phyloP scores from a whole-genome alignment of 2,329 filamentous ascomycete species.

The Amphichorda felina region DNA sequence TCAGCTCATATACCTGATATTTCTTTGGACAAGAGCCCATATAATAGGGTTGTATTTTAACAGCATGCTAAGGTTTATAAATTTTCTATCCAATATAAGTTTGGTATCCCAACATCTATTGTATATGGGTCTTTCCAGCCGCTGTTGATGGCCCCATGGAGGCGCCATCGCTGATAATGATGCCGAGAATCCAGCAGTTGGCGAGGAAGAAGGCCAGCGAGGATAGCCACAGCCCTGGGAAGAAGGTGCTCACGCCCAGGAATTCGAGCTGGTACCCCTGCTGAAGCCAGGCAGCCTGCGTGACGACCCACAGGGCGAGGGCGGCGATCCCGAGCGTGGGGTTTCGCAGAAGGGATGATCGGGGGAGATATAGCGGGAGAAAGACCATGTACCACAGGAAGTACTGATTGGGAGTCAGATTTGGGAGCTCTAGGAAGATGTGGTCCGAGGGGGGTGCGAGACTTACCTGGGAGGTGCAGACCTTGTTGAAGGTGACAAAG shows the following conservation, averaged over 20 bases:
- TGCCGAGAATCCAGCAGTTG: slow-evolving; percentile 78
- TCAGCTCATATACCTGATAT: no score
- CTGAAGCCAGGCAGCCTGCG: slow-evolving; percentile 66
- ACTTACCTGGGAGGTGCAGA: slow-evolving; percentile 87
- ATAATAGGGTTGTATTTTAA: no score
- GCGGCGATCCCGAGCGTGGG: slow-evolving; percentile 52
- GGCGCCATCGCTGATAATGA: slow-evolving; percentile 59
- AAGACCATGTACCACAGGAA: slow-evolving; percentile 98
- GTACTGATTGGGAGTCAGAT: slow-evolving; percentile 51
- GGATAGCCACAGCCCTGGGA: slow-evolving; percentile 69
- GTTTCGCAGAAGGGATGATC: slow-evolving; percentile 56
- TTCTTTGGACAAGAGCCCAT: no score
- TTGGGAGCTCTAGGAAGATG: neutral
- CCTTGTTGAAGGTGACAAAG: slow-evolving; percentile 97
- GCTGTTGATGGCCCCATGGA: neutral
- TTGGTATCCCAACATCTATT: no score
- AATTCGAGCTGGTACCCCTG: slow-evolving; percentile 70
- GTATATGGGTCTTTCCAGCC: neutral
- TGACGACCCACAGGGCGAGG: slow-evolving; percentile 59
- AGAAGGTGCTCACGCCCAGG: slow-evolving; percentile 69
- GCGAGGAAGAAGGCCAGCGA: slow-evolving; percentile 71
- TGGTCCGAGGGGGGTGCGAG: neutral
- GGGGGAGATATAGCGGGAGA: slow-evolving; percentile 78
- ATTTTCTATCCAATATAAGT: neutral
- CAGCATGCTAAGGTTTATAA: no score